Conservation (phyloP, 1,284 basidiomycete genomes). For the Naganishia liquefaciens region DNA sequence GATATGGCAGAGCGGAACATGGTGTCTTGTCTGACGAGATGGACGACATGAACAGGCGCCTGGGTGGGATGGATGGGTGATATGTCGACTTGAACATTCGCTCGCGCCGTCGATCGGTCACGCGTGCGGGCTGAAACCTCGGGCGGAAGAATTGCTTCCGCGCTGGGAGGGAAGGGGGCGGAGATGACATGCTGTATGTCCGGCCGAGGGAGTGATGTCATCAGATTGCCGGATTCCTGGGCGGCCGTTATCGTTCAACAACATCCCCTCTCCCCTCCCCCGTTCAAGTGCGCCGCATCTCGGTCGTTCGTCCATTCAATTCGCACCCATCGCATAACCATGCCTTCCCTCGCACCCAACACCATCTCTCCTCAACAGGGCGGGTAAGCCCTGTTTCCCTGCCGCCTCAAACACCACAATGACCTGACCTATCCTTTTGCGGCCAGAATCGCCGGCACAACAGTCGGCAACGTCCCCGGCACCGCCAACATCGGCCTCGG, state of each 20-base stretch:
- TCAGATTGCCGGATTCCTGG: background rate
- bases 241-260: background rate
- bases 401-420: no score
- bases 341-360: slow-evolving; percentile 6
- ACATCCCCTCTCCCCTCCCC: background rate
- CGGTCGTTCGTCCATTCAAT: background rate
- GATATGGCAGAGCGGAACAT: slow-evolving; percentile 19
- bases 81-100: slow-evolving; percentile 1
- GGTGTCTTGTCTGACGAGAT: background rate
- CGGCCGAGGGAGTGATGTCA: background rate
- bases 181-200: background rate
- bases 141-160: slow-evolving; percentile 4
- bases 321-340: background rate
- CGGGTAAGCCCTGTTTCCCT: slow-evolving; percentile 8
- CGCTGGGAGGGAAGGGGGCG: no score
- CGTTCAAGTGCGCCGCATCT: background rate
- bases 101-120: background rate
- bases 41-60: no score
- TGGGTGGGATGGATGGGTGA: background rate
- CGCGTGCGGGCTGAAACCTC: background rate
- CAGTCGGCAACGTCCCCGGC: slow-evolving; percentile 26
- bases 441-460: slow-evolving; percentile 15
- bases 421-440: background rate
- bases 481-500: slow-evolving; percentile 17
- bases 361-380: slow-evolving; percentile 24